phyloP scores from a whole-genome alignment of 441 rosid genomes.

The Brassica hybrid region DNA sequence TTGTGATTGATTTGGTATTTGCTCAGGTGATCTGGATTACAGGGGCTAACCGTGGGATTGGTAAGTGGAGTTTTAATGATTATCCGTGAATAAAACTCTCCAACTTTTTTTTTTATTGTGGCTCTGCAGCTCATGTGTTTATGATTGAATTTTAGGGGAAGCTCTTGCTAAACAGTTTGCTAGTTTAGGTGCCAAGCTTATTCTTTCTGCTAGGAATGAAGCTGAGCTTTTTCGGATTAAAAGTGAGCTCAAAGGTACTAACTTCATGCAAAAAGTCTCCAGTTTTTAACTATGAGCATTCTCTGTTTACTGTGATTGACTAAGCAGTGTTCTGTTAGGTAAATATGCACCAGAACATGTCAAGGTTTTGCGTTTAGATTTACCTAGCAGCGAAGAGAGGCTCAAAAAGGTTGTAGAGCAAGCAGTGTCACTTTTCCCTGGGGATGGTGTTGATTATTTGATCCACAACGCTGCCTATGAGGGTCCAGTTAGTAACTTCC shows the following conservation, averaged over 20 bases:
- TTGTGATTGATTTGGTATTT: conserved; percentile 12
- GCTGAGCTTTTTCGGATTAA: conserved; percentile 78
- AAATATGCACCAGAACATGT: conserved; percentile 78
- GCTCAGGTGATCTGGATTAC: conserved; percentile 87
- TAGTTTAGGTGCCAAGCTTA: too few species aligned
- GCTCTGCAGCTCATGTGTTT: conserved; percentile 12
- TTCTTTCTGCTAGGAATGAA: too few species aligned
- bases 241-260: conserved; percentile 66
- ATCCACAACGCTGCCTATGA: conserved; percentile 92
- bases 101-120: background rate
- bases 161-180: too few species aligned
- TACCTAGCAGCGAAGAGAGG: conserved; percentile 68
- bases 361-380: conserved; percentile 79
- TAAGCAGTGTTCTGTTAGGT: conserved; percentile 50
- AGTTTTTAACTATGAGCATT: background rate
- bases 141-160: conserved; percentile 62
- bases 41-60: conserved; percentile 96
- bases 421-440: conserved; percentile 75
- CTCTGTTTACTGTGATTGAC: conserved; percentile 18
- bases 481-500: conserved; percentile 68
- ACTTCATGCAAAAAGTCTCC: background rate
- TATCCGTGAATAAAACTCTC: background rate
- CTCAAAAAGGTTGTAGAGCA: conserved; percentile 68
- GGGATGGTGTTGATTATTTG: conserved; percentile 78
- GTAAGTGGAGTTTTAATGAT: conserved; percentile 40